Base-by-base conservation (phyloP, 1,139 yeast species). In the Hansenula lynferdii region DNA sequence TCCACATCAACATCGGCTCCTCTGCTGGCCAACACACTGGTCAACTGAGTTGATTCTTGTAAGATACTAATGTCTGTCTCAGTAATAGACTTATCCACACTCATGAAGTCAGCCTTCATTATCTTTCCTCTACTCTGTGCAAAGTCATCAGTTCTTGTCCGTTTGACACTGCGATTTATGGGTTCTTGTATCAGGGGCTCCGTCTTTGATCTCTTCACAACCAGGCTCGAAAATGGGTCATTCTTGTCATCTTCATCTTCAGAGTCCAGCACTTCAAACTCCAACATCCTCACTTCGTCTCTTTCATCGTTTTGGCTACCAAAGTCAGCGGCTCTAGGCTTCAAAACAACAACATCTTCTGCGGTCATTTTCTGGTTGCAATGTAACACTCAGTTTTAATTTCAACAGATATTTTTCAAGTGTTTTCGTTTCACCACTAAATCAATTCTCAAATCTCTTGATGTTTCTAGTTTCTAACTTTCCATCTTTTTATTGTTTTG, bases 231-330 rank as follows among this genome's bases (percentile, higher is more conserved):
- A 33, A 46, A 44, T 2, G 45, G 50, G 26, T 46, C 47, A 12
- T 35, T 36, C 9, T 11, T 39, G 9, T 44, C 33, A 15, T 10
- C 17, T 9, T 21, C 49, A 16, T 42, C 48, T 22, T 45, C 49
- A 1, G 48, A 42, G 31, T 45, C 49, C 36, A 41, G 9, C 18
- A 45, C 36, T 36, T 42, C 49, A 10, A 37, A 15, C 8, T 35
- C 28, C 23, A 39, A 17, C n/a, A 19, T 33, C 5, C 35, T 29
- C 10, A 35, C 26, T 4, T 19, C 31, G 8, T 34, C 44, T 23
- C 37, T 15, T 8, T 28, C 34, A 11, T 12, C 32, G n/a, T 19
- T 28, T 14, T 8, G 10, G 7, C 7, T 2, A 14, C n/a, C 26
- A 3, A 11, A 8, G 16, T 22, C 27, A 14, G 20, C 24, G 24